Percentiles rank a stretch among this genome's conserved stretches.
Conservation (phyloP, 345 rosid genomes). For the Lepidium didymum region DNA sequence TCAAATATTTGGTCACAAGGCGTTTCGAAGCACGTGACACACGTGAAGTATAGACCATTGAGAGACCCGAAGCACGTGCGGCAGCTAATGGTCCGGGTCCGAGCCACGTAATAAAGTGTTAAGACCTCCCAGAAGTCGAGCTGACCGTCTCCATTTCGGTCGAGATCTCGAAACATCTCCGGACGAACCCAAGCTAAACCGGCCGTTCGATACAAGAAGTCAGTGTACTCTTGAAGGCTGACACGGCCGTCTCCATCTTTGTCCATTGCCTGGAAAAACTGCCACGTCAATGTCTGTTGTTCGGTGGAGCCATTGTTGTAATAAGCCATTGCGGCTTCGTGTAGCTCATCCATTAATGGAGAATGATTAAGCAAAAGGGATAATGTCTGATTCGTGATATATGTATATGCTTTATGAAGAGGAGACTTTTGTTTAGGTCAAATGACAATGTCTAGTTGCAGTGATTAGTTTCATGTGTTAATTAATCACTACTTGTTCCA, state of each 20-base stretch:
- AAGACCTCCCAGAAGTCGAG: conserved; percentile 20
- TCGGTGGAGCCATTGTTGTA: conserved; percentile 10
- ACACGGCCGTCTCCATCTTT: not conserved
- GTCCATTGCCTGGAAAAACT: conserved; percentile 9
- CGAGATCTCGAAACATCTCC: not conserved
- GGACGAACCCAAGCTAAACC: not conserved
- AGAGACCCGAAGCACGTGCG: not conserved
- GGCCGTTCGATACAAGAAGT: not conserved
- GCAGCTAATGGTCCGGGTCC: conserved; percentile 2
- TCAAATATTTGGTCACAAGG: not conserved
- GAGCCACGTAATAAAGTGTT: conserved; percentile 9
- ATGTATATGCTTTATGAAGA: not conserved
- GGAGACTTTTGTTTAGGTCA: not conserved
- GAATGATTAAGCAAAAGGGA: not conserved
- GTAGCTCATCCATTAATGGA: not conserved
- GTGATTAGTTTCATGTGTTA: not conserved
- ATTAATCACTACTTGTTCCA: not conserved
- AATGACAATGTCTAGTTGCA: not conserved
- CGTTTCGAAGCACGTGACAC: conserved; percentile 5
- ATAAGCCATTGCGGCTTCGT: not conserved
- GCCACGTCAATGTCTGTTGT: not conserved
- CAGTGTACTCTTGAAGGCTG: not conserved
- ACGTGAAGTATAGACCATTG: conserved; percentile 1
- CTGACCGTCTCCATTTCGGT: conserved; percentile 6
- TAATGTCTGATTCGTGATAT: not conserved